phyloP scores from a whole-genome alignment of 495 filamentous ascomycete genomes.

The Pseudomonodictys pantanalensis region DNA sequence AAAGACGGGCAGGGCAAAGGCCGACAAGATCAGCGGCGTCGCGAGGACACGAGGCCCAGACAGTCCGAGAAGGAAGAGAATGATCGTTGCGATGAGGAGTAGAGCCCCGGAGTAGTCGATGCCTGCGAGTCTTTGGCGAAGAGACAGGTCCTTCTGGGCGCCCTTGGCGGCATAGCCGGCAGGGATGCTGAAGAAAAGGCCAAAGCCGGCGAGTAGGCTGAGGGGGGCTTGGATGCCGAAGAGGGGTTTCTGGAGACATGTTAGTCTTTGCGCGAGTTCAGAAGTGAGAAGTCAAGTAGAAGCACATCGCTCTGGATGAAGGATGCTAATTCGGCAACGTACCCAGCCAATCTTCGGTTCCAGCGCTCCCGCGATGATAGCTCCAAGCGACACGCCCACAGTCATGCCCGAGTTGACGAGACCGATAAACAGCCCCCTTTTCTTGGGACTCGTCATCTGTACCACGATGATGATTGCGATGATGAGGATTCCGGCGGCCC shows the following conservation, averaged over 20 bases:
- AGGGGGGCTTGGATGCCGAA: slow-evolving; percentile 66
- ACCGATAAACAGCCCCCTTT: slow-evolving; percentile 67
- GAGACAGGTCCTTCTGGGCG: slow-evolving; percentile 34
- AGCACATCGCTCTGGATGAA: too few species aligned
- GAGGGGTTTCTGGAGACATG: slow-evolving; percentile 54
- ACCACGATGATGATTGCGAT: slow-evolving; percentile 67
- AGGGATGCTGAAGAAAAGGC: slow-evolving; percentile 50
- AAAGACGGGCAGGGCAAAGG: slow-evolving; percentile 54
- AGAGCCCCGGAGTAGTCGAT: slow-evolving; percentile 69
- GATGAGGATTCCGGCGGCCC: slow-evolving; percentile 64
- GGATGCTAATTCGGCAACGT: too few species aligned
- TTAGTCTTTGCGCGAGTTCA: neutral
- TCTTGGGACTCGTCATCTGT: slow-evolving; percentile 60
- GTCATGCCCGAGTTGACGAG: slow-evolving; percentile 65
- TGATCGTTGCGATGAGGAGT: slow-evolving; percentile 55
- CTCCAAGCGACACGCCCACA: slow-evolving; percentile 65
- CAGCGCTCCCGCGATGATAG: slow-evolving; percentile 64
- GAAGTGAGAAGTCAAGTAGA: neutral
- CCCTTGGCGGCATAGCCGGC: slow-evolving; percentile 29
- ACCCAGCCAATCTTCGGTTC: slow-evolving; percentile 66
- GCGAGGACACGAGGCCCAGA: slow-evolving; percentile 55
- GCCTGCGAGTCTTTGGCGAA: slow-evolving; percentile 50
- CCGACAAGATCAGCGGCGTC: slow-evolving; percentile 57
- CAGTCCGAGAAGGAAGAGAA: slow-evolving; percentile 65
- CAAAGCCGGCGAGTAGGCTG: slow-evolving; percentile 53